Base-by-base conservation (phyloP, 805 yeast species). In the Saturnispora silvae region DNA sequence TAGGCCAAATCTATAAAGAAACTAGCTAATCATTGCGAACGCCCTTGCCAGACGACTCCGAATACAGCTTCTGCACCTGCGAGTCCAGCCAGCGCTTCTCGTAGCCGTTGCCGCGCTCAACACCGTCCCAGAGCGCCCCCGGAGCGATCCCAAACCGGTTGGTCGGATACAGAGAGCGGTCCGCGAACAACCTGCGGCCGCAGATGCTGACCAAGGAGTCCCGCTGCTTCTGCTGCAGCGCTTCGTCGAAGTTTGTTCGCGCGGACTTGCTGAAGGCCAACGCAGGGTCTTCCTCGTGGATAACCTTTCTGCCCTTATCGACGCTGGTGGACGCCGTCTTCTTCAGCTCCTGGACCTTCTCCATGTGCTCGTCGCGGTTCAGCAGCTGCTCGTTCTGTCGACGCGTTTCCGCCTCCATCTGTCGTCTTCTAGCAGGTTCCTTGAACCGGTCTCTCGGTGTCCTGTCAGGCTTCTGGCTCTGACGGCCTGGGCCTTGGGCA, bases 81-180 rank as follows among this genome's bases (percentile, higher is more conserved):
- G 51, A 64, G 31, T 55, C 64, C 45, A 81, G 65, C 65, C 81
- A 69, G 38, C 68, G 62, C 34, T 60, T 63, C 52, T 87, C 97
- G 57, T 81, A 87, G 3, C 95, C 96, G 52, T 80, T 87, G 0
- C 94, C 76, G 41, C 97, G 61, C 57, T 84, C 87, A 2, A 87
- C 77, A 0, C 96, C 96, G 56, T 83, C 95, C 97, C 97, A 87
- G 40, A 83, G 64, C 45, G 65, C 63, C 0, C 96, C 96, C 0
- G 96, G 94, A 4, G 61, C 58, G 11, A 87, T 76, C 3, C 69
- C 69, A 56, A 83, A 87, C 40, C 97, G 61, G 52, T 87, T 87
- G 16, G 71, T 72, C 0, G 83, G 75, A 38, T 57, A 72, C 7
- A 37, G 20, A 8, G 35, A 30, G 0, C 65, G 45, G 0, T 78